Evolutionary conservation across 495 filamentous ascomycete genomes (phyloP), one percentile per base, ranked within the genome.

Genomic region (Jackrogersella minutella): DNA sequence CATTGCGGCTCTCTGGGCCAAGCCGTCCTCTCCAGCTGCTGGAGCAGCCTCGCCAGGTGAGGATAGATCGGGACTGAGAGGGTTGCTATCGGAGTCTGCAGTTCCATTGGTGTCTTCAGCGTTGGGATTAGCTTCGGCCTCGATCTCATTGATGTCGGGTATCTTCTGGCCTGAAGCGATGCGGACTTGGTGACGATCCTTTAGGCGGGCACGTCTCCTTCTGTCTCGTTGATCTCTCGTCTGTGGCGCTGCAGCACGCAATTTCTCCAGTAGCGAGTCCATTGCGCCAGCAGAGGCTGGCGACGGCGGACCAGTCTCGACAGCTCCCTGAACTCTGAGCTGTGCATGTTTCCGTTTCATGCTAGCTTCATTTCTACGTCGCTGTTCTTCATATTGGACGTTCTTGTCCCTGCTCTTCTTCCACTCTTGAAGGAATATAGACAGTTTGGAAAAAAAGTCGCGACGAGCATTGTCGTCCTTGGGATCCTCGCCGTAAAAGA

Each of bases 351-450:
- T 96, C 62, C 96, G 91, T 77, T 93, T 93, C 86, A 97, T 88
- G 39, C 89, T 93, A 22, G 86, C 88, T 77, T 98, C 95, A 64
- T 93, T 94, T 59, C 91, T 88, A 66, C 86, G 90, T 62, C 90
- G 85, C 26, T 85, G 87, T 71, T 96, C 93, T 78, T 99, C 95
- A 58, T 94, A 75, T 33, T 82, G 73, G 17, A 93, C 77, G 78
- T 99, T 99, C 87, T 97, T 99, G 72, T 93, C 90, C 53, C 88
- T 87, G 40, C 92, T 96, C 86, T 90, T 93, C 91, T 93, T 97
- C 91, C 94, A 99, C 78, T 97, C 96, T 21, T 81, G 79, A 64
- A 99, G 86, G 81, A 99, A 99, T 17, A 84, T 77, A n/a, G 93
- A 93, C 68, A 99, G 85, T 80, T 98, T 98, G 49, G 89, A 83